These are phyloP conservation scores for Fistulifera pelliculosa DNA, from an alignment of 108 stramenopile genomes.

Conservation along the genomic window DNA sequence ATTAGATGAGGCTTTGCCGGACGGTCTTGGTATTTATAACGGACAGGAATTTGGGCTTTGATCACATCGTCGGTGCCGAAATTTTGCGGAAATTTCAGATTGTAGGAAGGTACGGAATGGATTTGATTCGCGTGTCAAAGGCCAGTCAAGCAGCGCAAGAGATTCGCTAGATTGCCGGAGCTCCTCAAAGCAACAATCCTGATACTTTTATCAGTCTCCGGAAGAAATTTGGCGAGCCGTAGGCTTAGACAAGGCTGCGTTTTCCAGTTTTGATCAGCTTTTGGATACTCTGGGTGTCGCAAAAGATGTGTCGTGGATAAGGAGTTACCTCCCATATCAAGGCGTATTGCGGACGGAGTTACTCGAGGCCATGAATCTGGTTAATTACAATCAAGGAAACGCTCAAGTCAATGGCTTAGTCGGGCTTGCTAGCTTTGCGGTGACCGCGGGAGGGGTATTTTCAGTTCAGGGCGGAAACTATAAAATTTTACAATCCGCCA, in stretches of 20 bases:
- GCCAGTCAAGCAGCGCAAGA: slow-evolving; percentile 29
- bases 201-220: slow-evolving; percentile 56
- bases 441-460: slow-evolving; percentile 30
- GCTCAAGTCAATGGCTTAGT: slow-evolving; percentile 57
- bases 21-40: slow-evolving; percentile 26
- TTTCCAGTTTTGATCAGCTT: slow-evolving; percentile 44
- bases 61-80: slow-evolving; percentile 7
- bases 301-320: slow-evolving; percentile 26
- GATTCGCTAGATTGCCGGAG: slow-evolving; percentile 23
- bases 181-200: slow-evolving; percentile 24
- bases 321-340: slow-evolving; percentile 21
- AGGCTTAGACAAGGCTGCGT: slow-evolving; percentile 23
- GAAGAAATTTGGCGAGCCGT: slow-evolving; percentile 55
- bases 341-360: slow-evolving; percentile 55
- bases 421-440: slow-evolving; percentile 51
- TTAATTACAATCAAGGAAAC: slow-evolving; percentile 65
- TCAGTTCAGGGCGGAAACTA: slow-evolving; percentile 62
- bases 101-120: slow-evolving; percentile 30
- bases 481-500: slow-evolving; percentile 53
- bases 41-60: slow-evolving; percentile 16
- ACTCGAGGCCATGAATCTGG: slow-evolving; percentile 43
- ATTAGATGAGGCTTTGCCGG: slow-evolving; percentile 13
- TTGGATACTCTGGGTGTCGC: slow-evolving; percentile 40
- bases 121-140: slow-evolving; percentile 14
- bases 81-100: slow-evolving; percentile 6